Evolutionary conservation across 2,329 filamentous ascomycete genomes (phyloP).

Genomic region (Chaetothyriales sp.): DNA sequence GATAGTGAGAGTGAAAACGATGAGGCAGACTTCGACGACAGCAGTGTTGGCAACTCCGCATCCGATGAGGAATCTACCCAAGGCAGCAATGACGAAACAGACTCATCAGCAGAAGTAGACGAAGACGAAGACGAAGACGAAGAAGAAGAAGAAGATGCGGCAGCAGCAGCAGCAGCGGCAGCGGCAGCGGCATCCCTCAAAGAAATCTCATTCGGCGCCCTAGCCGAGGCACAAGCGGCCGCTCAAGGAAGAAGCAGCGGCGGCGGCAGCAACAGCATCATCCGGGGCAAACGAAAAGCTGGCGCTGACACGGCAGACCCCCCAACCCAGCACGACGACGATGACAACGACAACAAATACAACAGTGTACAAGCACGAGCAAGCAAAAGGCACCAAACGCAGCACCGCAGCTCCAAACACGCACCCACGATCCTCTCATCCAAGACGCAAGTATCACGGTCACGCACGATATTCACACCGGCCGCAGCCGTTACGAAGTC

Average conservation of each 20-base stretch:
- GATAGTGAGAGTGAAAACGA: slow-evolving; percentile 19
- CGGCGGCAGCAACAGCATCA: too few species aligned
- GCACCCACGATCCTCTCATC: slow-evolving; percentile 71
- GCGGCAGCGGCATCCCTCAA: slow-evolving; percentile 32
- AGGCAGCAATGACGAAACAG: background rate
- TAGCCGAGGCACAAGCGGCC: slow-evolving; percentile 66
- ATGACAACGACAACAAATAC: slow-evolving; percentile 5
- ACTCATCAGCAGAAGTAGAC: slow-evolving; percentile 17
- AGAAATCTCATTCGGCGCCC: slow-evolving; percentile 71
- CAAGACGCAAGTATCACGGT: slow-evolving; percentile 69
- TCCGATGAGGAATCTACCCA: slow-evolving; percentile 5
- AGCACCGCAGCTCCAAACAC: slow-evolving; percentile 57
- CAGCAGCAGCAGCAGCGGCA: too few species aligned
- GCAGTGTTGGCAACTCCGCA: slow-evolving; percentile 20
- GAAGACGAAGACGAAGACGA: slow-evolving; percentile 27
- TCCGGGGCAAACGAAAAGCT: slow-evolving; percentile 15
- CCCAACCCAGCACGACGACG: slow-evolving; percentile 6
- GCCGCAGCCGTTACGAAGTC: slow-evolving; percentile 40
- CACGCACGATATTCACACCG: slow-evolving; percentile 53
- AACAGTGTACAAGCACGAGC: background rate
- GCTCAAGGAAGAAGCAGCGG: too few species aligned
- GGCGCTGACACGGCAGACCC: background rate
- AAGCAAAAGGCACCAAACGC: background rate
- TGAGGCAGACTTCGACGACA: slow-evolving; percentile 25
- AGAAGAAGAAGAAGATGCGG: slow-evolving; percentile 21